Evolutionary conservation across 2,329 filamentous ascomycete species (phyloP).

Genomic region (Pseudophaeomoniella oleicola): DNA sequence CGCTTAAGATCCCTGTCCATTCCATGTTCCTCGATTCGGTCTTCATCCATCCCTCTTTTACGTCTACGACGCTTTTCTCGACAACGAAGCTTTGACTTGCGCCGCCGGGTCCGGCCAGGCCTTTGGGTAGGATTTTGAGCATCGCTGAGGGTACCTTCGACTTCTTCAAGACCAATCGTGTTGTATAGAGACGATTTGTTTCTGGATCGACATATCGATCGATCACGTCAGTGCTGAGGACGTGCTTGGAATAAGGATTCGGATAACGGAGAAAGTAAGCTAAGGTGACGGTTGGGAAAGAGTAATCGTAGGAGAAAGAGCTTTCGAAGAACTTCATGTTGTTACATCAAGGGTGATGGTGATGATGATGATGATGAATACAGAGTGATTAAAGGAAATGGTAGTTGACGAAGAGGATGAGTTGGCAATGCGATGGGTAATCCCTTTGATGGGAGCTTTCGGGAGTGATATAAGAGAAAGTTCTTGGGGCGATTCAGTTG

Average conservation of each 20-base stretch:
- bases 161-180: slow-evolving; percentile 47
- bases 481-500: too few relatives aligned
- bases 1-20: slow-evolving; percentile 50
- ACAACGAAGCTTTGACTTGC: slow-evolving; percentile 49
- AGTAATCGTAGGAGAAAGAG: slow-evolving; percentile 48
- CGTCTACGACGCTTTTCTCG: slow-evolving; percentile 47
- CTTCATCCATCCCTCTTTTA: slow-evolving; percentile 50
- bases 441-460: too few relatives aligned
- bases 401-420: too few relatives aligned
- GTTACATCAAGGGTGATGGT: slow-evolving; percentile 11
- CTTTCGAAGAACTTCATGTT: slow-evolving; percentile 39
- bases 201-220: slow-evolving; percentile 45
- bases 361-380: too few relatives aligned
- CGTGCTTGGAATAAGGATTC: slow-evolving; percentile 51
- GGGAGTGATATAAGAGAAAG: too few relatives aligned
- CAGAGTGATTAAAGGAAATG: too few relatives aligned
- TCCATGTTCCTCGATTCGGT: slow-evolving; percentile 51
- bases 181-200: slow-evolving; percentile 46
- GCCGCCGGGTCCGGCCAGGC: slow-evolving; percentile 41
- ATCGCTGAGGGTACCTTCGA: slow-evolving; percentile 48
- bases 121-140: slow-evolving; percentile 45
- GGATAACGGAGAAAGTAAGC: slow-evolving; percentile 57
- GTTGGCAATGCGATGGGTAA: too few relatives aligned
- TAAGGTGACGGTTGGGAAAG: slow-evolving; percentile 50
- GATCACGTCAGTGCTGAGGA: slow-evolving; percentile 52